These are phyloP conservation scores for Conoideocrella luteorostrata DNA, from an alignment of 2,329 filamentous ascomycete genomes.

Conservation along the genomic window DNA sequence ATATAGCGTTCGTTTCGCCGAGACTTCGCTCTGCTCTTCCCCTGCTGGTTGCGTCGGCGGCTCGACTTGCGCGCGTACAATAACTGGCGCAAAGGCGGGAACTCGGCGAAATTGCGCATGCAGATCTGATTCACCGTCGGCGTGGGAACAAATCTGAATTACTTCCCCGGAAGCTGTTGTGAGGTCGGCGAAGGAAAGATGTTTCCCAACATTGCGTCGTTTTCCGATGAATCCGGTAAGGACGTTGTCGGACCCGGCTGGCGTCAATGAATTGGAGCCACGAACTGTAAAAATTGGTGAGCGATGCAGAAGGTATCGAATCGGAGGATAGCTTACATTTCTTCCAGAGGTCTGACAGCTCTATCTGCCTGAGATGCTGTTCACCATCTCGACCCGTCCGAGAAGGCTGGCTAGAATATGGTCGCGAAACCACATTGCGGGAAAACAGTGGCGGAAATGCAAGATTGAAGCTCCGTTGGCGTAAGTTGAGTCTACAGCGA, in stretches of 20 bases:
- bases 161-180: constrained; percentile 31
- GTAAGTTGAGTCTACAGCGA: constrained; percentile 17
- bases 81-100: constrained; percentile 46
- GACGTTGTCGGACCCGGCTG: constrained; percentile 12
- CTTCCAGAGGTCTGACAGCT: constrained; percentile 22
- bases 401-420: constrained; percentile 6
- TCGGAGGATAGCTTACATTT: constrained; percentile 19
- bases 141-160: constrained; percentile 39
- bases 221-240: constrained; percentile 62
- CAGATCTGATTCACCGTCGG: constrained; percentile 26
- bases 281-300: constrained; percentile 17
- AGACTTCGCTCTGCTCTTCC: constrained; percentile 15
- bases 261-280: constrained; percentile 16
- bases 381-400: neutral
- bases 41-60: constrained; percentile 15
- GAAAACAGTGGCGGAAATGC: neutral
- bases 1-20: constrained; percentile 48
- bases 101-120: constrained; percentile 39
- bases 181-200: constrained; percentile 62
- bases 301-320: neutral
- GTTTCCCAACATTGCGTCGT: constrained; percentile 60
- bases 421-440: constrained; percentile 12
- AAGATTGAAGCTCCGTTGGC: constrained; percentile 6
- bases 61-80: constrained; percentile 35
- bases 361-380: constrained; percentile 14